Evolutionary conservation across 2,329 filamentous ascomycete genomes (phyloP), one percentile per base, ranked within the genome.

Genomic region (Xylariaceae sp.): DNA sequence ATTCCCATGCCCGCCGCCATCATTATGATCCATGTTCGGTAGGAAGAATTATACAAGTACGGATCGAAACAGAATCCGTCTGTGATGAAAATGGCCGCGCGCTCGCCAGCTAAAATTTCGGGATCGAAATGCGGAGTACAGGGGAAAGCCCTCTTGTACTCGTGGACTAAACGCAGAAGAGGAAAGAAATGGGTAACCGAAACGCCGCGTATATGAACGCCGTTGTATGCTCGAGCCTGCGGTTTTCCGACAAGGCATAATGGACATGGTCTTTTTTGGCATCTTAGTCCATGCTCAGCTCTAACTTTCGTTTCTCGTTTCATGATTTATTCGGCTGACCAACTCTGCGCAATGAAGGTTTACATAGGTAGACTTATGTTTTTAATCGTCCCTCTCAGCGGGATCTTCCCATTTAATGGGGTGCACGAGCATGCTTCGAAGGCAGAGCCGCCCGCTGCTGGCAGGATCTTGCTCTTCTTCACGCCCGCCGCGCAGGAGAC

Each of bases 361-460:
- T 42, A 35, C 61, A 48, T 57, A 35, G 4, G 23, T 30, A 51
- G 51, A 64, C 61, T 66, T 64, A 49, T 58, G 61, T 49, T 6
- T 42, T 59, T 37, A 63, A 6, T 57, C 50, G 10, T 67, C 68
- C 60, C 68, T 68, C 66, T 82, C 79, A n/a, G 70, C 72, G 18
- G 80, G 80, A 63, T 79, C 77, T 70, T 85, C 82, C 72, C 76
- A 80, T 76, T 95, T 95, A 67, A 94, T 85, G 0, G 90, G 90
- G 78, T 95, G 90, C 65, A 94, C 74, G 65, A 94, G 75, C 83
- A 93, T 89, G 64, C 86, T 89, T 52, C 88, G 85, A 68, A 94
- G 75, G 74, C 90, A 95, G 81, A 94, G 85, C 53, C 90, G 81
- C 18, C 88, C 89, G 7, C 75, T 80, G 64, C 75, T 75, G 13